Percentiles rank a stretch among this genome's conserved stretches.
Conservation (phyloP, 306 rosid species). For the Malus sieversii region DNA sequence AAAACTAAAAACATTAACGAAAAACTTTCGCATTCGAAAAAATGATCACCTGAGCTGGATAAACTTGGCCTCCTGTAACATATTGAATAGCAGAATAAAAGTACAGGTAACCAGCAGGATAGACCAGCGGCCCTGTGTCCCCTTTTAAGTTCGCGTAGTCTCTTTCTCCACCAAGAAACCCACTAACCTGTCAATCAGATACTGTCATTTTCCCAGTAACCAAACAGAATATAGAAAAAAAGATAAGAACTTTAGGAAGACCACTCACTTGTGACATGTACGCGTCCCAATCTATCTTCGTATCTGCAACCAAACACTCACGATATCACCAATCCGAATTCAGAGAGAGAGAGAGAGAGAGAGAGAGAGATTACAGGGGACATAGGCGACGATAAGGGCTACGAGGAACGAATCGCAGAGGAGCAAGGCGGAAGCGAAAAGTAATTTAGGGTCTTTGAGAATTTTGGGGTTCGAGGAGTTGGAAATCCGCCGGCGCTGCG, state of each 20-base stretch:
- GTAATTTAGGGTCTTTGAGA: slow-evolving; percentile 28
- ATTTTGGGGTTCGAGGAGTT: not conserved
- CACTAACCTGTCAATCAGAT: slow-evolving; percentile 34
- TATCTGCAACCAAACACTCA: slow-evolving; percentile 46
- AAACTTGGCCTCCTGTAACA: slow-evolving; percentile 60
- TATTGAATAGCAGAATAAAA: slow-evolving; percentile 63
- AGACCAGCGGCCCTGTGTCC: slow-evolving; percentile 95
- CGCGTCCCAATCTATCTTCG: slow-evolving; percentile 98
- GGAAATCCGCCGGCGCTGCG: slow-evolving; percentile 14
- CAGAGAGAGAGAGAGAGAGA: not conserved
- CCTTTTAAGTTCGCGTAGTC: slow-evolving; percentile 75
- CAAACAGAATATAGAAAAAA: not conserved
- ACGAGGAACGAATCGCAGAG: slow-evolving; percentile 53
- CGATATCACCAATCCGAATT: not conserved
- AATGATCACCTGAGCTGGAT: slow-evolving; percentile 65
- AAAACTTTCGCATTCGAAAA: not conserved
- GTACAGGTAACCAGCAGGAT: slow-evolving; percentile 87
- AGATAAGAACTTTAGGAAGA: not conserved
- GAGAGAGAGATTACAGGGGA: slow-evolving; percentile 51
- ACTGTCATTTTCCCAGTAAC: not conserved
- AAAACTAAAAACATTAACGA: not conserved
- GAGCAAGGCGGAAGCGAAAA: slow-evolving; percentile 45
- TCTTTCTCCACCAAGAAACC: slow-evolving; percentile 78
- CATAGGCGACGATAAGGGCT: slow-evolving; percentile 56
- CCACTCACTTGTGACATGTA: slow-evolving; percentile 78